phyloP scores from a whole-genome alignment of 2,329 filamentous ascomycete species.

The Fusarium tanahbumbuense region DNA sequence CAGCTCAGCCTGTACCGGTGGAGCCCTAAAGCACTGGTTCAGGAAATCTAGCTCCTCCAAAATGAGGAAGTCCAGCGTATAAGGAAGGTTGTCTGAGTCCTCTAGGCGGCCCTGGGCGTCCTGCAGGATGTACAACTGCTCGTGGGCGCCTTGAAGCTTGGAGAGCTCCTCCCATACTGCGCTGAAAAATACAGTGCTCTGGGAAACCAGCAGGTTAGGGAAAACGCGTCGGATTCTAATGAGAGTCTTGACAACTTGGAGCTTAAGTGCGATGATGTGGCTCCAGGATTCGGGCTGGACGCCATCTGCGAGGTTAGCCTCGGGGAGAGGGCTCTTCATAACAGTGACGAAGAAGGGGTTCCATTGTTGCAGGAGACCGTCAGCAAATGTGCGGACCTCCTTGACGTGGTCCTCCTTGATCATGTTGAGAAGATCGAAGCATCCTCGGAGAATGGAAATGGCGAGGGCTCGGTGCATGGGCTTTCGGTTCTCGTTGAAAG shows the following conservation, averaged over 20 bases:
- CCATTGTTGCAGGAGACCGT: constrained; percentile 86
- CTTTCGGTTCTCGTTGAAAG: constrained; percentile 79
- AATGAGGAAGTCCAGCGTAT: constrained; percentile 92
- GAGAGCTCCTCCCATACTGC: constrained; percentile 90
- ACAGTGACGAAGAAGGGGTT: constrained; percentile 87
- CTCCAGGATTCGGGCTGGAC: constrained; percentile 77
- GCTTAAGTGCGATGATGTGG: constrained; percentile 85
- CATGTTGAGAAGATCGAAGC: constrained; percentile 96
- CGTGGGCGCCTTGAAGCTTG: constrained; percentile 77
- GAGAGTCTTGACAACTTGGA: constrained; percentile 93
- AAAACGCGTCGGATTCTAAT: constrained; percentile 91
- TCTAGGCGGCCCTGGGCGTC: constrained; percentile 89
- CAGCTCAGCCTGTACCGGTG: constrained; percentile 90
- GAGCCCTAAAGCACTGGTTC: constrained; percentile 88
- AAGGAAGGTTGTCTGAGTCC: constrained; percentile 90
- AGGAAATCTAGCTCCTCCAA: constrained; percentile 96
- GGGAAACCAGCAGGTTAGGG: constrained; percentile 81
- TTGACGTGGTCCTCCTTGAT: constrained; percentile 91
- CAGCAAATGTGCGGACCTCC: constrained; percentile 88
- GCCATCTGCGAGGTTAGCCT: constrained; percentile 62
- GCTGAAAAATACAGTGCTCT: constrained; percentile 85
- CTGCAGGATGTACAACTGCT: constrained; percentile 85
- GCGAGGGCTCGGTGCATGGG: constrained; percentile 83
- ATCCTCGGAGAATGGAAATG: constrained; percentile 88
- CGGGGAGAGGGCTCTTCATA: constrained; percentile 80